Conservation (phyloP, 78 protist genomes). For the Anaeramoeba ignava region DNA sequence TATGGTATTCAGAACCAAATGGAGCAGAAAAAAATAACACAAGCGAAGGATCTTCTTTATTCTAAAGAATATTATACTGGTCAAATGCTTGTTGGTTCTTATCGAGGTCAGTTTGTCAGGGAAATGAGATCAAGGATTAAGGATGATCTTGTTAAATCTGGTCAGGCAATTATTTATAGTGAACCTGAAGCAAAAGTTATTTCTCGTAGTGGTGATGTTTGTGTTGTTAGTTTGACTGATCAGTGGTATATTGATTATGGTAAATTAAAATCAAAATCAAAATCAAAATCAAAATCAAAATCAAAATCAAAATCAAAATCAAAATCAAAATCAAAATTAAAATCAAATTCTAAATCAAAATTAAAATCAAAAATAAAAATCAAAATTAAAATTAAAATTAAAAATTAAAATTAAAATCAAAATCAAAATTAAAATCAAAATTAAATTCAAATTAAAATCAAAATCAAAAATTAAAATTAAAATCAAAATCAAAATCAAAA, state of each 20-base stretch:
- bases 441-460: too few relatives aligned
- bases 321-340: too few relatives aligned
- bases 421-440: too few relatives aligned
- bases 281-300: too few relatives aligned
- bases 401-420: too few relatives aligned
- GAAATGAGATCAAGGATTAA: slow-evolving; percentile 31
- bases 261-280: too few relatives aligned
- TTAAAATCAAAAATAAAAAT: too few relatives aligned
- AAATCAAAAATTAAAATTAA: too few relatives aligned
- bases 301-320: too few relatives aligned
- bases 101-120: slow-evolving; percentile 13
- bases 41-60: not conserved
- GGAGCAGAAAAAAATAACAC: not conserved
- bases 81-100: slow-evolving; percentile 31
- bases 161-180: slow-evolving; percentile 62
- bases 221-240: slow-evolving; percentile 89
- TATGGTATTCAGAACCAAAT: not conserved
- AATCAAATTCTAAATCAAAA: too few relatives aligned
- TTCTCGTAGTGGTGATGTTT: slow-evolving; percentile 91
- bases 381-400: too few relatives aligned
- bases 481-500: too few relatives aligned
- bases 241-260: slow-evolving; percentile 97
- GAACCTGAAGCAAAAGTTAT: slow-evolving; percentile 87
- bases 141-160: slow-evolving; percentile 36
- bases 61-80: not conserved